A percentile compares a stretch with the other conserved stretches of the same genome.
phyloP scores from a whole-genome alignment of 2,329 filamentous ascomycete species.

The Paecilomyces sp. region DNA sequence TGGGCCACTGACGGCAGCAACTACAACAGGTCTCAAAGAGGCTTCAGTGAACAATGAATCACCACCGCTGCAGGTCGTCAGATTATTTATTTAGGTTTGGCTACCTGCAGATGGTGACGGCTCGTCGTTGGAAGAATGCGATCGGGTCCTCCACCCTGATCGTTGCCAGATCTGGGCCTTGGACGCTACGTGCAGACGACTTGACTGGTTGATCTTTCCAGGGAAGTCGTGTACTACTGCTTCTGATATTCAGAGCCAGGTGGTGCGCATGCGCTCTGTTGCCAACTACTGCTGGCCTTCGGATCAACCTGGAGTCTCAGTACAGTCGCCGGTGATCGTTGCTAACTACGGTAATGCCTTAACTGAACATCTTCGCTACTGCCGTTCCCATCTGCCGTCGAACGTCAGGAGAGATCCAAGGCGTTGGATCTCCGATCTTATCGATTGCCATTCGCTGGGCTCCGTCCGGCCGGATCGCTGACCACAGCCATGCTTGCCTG shows the following conservation, averaged over 20 bases:
- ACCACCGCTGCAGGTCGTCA: not conserved
- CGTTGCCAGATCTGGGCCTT: constrained; percentile 16
- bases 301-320: not conserved
- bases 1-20: not conserved
- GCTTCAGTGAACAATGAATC: not conserved
- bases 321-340: not conserved
- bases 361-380: not conserved
- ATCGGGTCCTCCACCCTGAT: constrained; percentile 15
- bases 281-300: not conserved
- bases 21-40: not conserved
- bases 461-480: not conserved
- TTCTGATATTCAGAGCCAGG: not conserved
- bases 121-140: constrained; percentile 6
- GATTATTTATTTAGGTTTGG: not conserved
- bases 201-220: not conserved
- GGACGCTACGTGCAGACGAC: not conserved
- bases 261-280: not conserved
- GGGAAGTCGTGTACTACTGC: not conserved
- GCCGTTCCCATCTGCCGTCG: not conserved
- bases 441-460: not conserved
- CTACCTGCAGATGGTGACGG: not conserved
- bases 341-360: not conserved
- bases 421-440: constrained; percentile 1
- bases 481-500: not conserved
- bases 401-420: not conserved